Base-by-base conservation (phyloP, 805 yeast species). In the Pichia paraexigua region DNA sequence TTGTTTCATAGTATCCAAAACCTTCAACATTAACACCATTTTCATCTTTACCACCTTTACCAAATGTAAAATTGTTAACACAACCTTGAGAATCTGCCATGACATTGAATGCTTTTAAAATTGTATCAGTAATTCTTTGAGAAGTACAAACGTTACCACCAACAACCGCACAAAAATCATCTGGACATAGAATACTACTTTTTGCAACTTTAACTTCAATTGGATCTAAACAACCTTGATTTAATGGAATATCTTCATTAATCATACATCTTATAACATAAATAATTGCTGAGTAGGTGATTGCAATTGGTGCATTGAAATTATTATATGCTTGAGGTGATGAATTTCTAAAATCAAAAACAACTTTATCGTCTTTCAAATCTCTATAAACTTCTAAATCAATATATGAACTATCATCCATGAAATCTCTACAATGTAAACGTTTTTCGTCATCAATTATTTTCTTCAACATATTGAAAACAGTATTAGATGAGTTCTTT, bases 81-180 rank as follows among this genome's bases (percentile, higher is more conserved):
- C 94, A 90, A 42, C 97, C 97, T 69, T 94, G 98, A 1, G 97
- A 90, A 57, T 90, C 97, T 2, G 97, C 97, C 71, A 88, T 86
- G 5, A 90, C 89, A 54, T 78, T 76, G 65, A 94, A 90, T 0
- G 98, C 94, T 60, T 83, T 84, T 60, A 92, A 73, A 41, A 94
- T 79, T 3, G 87, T 92, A 67, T 90, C 97, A 0, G 96, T 90
- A 45, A 94, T 82, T 60, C 97, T 77, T 68, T 94, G 98, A 1
- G 97, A 85, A 1, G 98, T 92, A 68, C 91, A 85, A 10, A 92
- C 98, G 66, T 92, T 92, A 10, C 97, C 97, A 44, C 90, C 94
- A 20, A 91, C 97, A 35, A 89, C 95, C 1, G 97, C 99, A 45
- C 95, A 92, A n/a, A 87, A 92, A 37, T 77, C 77, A 20, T 82